Evolutionary conservation across 306 rosid genomes (phyloP).

Genomic region (Luffa aegyptiaca): DNA sequence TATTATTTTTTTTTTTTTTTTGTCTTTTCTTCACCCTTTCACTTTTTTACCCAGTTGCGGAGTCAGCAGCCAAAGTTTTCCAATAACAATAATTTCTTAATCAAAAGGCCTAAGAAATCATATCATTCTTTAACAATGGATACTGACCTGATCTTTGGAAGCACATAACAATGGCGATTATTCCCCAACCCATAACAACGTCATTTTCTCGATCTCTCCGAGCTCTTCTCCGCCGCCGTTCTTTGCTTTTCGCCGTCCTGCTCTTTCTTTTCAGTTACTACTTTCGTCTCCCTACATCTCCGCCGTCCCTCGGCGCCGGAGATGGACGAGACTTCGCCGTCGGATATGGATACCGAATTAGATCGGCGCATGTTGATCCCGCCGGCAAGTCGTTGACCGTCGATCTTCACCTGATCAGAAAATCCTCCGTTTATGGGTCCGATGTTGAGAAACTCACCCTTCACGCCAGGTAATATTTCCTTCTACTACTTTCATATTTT

Average conservation of each 20-base stretch:
- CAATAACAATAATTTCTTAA: too few species aligned
- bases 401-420: constrained; percentile 43
- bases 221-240: background rate
- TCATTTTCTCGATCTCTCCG: background rate
- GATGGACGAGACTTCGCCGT: background rate
- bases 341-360: constrained; percentile 54
- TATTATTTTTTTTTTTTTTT: too few species aligned
- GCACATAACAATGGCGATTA: background rate
- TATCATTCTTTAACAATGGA: too few species aligned
- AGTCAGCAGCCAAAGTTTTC: too few species aligned
- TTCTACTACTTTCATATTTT: too few species aligned
- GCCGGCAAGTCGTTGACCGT: constrained; percentile 31
- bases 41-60: too few species aligned
- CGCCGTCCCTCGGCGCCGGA: background rate
- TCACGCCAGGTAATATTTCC: constrained; percentile 41
- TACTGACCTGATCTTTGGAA: too few species aligned
- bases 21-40: too few species aligned
- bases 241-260: background rate
- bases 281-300: background rate
- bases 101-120: too few species aligned
- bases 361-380: constrained; percentile 11
- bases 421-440: constrained; percentile 46
- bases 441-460: constrained; percentile 50
- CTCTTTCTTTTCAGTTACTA: background rate
- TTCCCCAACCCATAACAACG: background rate